phyloP scores from a whole-genome alignment of 306 rosid species.

The Styphnolobium japonicum region DNA sequence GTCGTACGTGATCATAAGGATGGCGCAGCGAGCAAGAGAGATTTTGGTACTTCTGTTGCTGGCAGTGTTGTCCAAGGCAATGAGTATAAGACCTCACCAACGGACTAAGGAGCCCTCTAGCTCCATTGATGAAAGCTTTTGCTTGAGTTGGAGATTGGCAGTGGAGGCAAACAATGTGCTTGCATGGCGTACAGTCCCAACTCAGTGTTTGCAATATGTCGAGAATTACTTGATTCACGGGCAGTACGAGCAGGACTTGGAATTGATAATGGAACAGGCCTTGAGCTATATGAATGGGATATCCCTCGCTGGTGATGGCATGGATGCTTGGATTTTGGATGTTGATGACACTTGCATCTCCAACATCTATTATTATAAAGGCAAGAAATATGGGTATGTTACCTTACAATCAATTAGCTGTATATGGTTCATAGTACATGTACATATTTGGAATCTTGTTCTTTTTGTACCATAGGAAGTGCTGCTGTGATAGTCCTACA shows the following conservation, averaged over 20 bases:
- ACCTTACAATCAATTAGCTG: background rate
- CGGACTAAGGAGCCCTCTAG: background rate
- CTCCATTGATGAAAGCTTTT: constrained; percentile 17
- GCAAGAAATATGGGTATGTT: constrained; percentile 64
- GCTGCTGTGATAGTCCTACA: no score
- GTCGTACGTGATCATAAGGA: background rate
- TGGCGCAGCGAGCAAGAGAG: background rate
- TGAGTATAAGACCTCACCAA: background rate
- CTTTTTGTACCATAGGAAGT: no score
- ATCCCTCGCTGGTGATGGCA: constrained; percentile 32
- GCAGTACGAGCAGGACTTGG: constrained; percentile 57
- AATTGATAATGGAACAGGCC: constrained; percentile 45
- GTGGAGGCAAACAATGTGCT: constrained; percentile 74
- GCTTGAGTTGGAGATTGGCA: constrained; percentile 78
- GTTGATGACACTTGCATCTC: constrained; percentile 88
- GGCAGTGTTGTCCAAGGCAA: background rate
- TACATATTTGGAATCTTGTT: no score
- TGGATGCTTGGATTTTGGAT: constrained; percentile 76
- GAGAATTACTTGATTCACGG: constrained; percentile 64
- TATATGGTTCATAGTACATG: no score
- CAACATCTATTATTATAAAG: constrained; percentile 56
- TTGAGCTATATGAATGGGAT: constrained; percentile 36
- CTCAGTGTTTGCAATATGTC: constrained; percentile 40
- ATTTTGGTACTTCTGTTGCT: background rate
- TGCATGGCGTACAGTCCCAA: constrained; percentile 71